These are phyloP conservation scores for Pestalotiopsis sp. DNA, from an alignment of 2,329 filamentous ascomycete species.

Conservation along the genomic window DNA sequence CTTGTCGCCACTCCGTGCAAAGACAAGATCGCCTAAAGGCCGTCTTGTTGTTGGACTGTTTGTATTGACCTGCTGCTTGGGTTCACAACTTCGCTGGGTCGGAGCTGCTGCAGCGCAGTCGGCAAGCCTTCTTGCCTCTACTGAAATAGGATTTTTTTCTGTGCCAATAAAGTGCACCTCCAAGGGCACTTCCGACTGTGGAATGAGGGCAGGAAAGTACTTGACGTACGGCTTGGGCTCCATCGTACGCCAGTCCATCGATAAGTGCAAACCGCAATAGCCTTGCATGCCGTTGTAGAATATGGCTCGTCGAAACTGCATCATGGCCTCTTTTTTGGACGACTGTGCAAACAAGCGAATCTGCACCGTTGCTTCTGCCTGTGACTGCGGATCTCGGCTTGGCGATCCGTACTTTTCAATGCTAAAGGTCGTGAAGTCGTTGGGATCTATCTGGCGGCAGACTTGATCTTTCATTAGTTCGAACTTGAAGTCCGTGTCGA, in stretches of 20 bases:
- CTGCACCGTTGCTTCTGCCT: conserved; percentile 38
- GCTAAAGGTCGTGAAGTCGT: conserved; percentile 28
- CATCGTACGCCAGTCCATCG: conserved; percentile 27
- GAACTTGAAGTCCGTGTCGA: conserved; percentile 14
- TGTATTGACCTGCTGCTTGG: conserved; percentile 16
- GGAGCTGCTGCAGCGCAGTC: conserved; percentile 18
- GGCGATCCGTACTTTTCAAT: conserved; percentile 32
- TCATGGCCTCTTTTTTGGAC: conserved; percentile 28
- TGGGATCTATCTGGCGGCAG: conserved; percentile 30
- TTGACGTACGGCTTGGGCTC: conserved; percentile 27
- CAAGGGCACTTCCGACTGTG: conserved; percentile 21
- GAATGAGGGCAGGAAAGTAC: conserved; percentile 27
- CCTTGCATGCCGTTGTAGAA: conserved; percentile 28
- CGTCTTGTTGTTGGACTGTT: conserved; percentile 21
- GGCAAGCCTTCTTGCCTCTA: conserved; percentile 17
- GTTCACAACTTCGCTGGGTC: conserved; percentile 23
- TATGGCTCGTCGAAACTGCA: conserved; percentile 26
- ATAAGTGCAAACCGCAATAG: conserved; percentile 24
- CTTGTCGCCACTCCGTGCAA: conserved; percentile 30
- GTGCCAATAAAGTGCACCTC: conserved; percentile 23
- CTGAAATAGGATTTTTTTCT: conserved; percentile 15
- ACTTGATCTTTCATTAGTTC: conserved; percentile 26
- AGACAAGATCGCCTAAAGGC: conserved; percentile 33
- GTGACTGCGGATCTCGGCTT: conserved; percentile 31
- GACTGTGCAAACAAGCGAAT: conserved; percentile 42